These are phyloP conservation scores for Colletotrichum cordylinicola DNA, from an alignment of 2,329 filamentous ascomycete genomes.

Conservation along the genomic window DNA sequence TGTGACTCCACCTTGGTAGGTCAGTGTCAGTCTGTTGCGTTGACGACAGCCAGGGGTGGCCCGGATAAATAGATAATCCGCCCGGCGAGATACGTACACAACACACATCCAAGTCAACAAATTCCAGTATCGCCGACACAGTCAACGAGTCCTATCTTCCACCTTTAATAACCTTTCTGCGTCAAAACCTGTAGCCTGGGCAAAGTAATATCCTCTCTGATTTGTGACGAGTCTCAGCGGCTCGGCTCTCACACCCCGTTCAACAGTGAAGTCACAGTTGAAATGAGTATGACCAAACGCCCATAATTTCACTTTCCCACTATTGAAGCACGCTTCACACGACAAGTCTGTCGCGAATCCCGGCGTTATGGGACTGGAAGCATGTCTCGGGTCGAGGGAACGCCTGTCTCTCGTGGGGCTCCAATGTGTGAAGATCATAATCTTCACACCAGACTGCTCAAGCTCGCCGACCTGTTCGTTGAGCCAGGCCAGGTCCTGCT, in stretches of 20 bases:
- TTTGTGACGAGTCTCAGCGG: conserved; percentile 42
- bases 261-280: conserved; percentile 43
- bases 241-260: conserved; percentile 9
- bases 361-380: conserved; percentile 28
- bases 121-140: too few species aligned
- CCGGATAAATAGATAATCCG: too few species aligned
- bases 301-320: conserved; percentile 43
- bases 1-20: too few species aligned
- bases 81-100: too few species aligned
- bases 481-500: conserved; percentile 47
- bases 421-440: conserved; percentile 49
- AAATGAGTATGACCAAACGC: conserved; percentile 56
- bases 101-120: too few species aligned
- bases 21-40: too few species aligned
- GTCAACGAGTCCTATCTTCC: too few species aligned
- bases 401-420: conserved; percentile 40
- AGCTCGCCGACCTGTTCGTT: conserved; percentile 38
- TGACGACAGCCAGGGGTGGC: too few species aligned
- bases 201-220: conserved; percentile 46
- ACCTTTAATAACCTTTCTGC: too few species aligned
- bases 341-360: conserved; percentile 49
- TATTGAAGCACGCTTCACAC: conserved; percentile 41
- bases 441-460: conserved; percentile 24
- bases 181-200: conserved; percentile 36
- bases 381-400: conserved; percentile 39